A percentile compares a stretch with the other conserved stretches of the same genome.
Conservation (phyloP, 1,139 yeast genomes). For the Lodderomyces beijingensis region DNA sequence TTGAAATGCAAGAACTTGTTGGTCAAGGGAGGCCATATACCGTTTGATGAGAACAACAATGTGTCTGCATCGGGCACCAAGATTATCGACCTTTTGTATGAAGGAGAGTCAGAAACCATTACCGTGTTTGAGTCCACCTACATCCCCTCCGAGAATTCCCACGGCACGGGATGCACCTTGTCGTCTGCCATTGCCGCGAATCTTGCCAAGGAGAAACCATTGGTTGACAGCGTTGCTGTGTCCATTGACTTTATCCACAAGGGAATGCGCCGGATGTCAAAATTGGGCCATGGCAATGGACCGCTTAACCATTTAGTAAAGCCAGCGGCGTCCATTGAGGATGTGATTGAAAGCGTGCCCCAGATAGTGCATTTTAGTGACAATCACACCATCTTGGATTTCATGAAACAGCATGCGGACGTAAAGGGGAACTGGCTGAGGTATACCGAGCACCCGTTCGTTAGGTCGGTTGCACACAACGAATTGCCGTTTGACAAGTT, state of each 20-base stretch:
- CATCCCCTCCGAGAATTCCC: slow-evolving; percentile 55
- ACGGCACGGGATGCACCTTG: slow-evolving; percentile 91
- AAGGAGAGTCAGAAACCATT: slow-evolving; percentile 32
- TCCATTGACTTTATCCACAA: slow-evolving; percentile 65
- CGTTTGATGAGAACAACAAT: slow-evolving; percentile 34
- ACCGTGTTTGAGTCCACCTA: slow-evolving; percentile 48
- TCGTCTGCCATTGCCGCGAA: slow-evolving; percentile 80
- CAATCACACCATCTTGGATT: slow-evolving; percentile 28
- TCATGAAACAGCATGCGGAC: slow-evolving; percentile 52
- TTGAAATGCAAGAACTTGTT: slow-evolving; percentile 54
- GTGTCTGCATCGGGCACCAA: slow-evolving; percentile 19
- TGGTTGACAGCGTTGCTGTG: slow-evolving; percentile 48
- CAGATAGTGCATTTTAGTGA: slow-evolving; percentile 3
- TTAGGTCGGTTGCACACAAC: slow-evolving; percentile 49
- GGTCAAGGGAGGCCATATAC: slow-evolving; percentile 80
- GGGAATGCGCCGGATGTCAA: slow-evolving; percentile 45
- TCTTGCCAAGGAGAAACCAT: slow-evolving; percentile 48
- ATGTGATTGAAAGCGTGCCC: background rate
- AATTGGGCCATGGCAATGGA: slow-evolving; percentile 62
- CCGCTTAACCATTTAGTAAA: slow-evolving; percentile 60
- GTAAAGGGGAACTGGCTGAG: slow-evolving; percentile 53
- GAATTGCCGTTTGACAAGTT: slow-evolving; percentile 49
- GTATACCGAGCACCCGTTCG: slow-evolving; percentile 63
- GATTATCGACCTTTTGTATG: slow-evolving; percentile 60
- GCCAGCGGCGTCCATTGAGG: slow-evolving; percentile 14